phyloP scores from a whole-genome alignment of 139 green algal species.

The Micractinium sp. region DNA sequence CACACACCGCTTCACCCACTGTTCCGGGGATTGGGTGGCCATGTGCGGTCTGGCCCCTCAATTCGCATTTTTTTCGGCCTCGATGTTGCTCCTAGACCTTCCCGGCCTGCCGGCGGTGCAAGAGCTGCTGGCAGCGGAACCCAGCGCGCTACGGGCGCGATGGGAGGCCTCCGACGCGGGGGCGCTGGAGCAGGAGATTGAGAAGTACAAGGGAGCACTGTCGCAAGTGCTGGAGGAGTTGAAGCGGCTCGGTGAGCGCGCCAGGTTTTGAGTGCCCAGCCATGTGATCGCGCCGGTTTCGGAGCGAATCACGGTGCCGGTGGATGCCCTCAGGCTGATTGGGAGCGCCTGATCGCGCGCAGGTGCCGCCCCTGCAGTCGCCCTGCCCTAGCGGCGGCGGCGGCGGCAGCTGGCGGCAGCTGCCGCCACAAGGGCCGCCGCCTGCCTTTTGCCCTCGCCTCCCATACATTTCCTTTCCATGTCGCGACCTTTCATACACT shows the following conservation, averaged over 20 bases:
- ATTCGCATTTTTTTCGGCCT: not conserved
- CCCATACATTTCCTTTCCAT: not conserved
- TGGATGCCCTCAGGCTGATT: too few relatives aligned
- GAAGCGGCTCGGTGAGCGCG: constrained; percentile 13
- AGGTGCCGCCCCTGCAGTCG: too few relatives aligned
- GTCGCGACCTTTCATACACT: not conserved
- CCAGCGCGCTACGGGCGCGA: not conserved
- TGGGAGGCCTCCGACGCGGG: constrained; percentile 28
- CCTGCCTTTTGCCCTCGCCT: not conserved
- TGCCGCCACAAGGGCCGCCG: not conserved
- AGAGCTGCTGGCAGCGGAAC: constrained; percentile 1
- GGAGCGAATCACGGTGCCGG: not conserved
- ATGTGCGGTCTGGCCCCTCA: not conserved
- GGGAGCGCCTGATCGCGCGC: too few relatives aligned
- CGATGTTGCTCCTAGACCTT: not conserved
- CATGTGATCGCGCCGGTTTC: too few relatives aligned
- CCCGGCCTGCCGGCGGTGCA: constrained; percentile 2
- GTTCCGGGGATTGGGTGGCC: not conserved
- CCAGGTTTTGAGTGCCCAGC: not conserved
- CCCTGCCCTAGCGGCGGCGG: not conserved
- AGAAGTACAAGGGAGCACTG: constrained; percentile 35
- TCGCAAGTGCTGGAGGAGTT: constrained; percentile 4
- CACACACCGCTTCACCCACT: not conserved
- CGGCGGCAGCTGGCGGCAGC: not conserved
- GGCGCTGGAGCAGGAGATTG: constrained; percentile 27